phyloP scores from a whole-genome alignment of 257 asterid species.

The Nicotiana tabacum region DNA sequence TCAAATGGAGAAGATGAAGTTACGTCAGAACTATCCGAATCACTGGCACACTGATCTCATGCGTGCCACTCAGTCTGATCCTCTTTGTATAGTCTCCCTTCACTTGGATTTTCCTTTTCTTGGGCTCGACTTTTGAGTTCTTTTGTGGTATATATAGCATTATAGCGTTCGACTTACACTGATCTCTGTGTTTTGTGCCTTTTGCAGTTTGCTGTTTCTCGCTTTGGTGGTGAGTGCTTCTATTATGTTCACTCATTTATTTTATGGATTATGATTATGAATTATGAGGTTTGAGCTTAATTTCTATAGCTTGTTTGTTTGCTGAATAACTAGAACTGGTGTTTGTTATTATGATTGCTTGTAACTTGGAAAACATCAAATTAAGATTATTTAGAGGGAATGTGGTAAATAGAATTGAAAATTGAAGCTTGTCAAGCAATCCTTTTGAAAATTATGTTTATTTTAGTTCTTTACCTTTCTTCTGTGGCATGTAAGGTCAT shows the following conservation, averaged over 20 bases:
- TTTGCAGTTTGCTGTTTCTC: conserved; percentile 40
- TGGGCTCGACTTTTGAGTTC: neutral
- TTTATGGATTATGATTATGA: neutral
- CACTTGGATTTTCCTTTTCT: too few species aligned
- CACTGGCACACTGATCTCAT: conserved; percentile 31
- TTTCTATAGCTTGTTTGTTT: neutral
- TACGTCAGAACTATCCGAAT: conserved; percentile 24
- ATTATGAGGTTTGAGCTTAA: neutral
- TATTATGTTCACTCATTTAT: neutral
- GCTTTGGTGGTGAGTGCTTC: conserved; percentile 28
- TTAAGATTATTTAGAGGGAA: neutral
- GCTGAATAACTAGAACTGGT: neutral
- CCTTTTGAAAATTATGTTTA: neutral
- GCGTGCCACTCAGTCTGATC: conserved; percentile 21
- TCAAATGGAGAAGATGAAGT: conserved; percentile 24
- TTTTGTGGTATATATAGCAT: too few species aligned
- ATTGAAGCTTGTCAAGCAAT: neutral
- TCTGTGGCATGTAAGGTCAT: neutral
- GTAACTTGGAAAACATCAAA: neutral
- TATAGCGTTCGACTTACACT: neutral
- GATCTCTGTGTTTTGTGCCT: neutral
- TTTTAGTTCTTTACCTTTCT: neutral
- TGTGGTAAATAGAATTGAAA: neutral
- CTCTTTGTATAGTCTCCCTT: conserved; percentile 18
- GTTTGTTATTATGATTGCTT: neutral